These are phyloP conservation scores for Arthrinium puccinioides DNA, from an alignment of 2,329 filamentous ascomycete genomes.

Conservation along the genomic window DNA sequence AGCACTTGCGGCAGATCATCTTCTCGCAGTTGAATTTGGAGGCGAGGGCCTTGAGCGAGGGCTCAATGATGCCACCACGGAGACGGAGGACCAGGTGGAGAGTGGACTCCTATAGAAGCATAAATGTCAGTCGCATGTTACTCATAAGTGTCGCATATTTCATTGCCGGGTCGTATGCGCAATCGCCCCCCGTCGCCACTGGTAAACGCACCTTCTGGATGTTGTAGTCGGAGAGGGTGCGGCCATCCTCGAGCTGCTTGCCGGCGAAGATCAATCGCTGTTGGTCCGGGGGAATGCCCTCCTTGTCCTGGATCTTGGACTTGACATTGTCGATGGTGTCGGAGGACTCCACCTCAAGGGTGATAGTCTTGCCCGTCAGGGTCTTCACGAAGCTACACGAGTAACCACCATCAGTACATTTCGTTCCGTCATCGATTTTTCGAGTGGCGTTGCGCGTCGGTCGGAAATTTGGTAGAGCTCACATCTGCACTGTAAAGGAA, in stretches of 20 bases:
- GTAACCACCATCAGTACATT: constrained; percentile 15
- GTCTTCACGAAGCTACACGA: constrained; percentile 95
- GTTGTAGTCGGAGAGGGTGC: constrained; percentile 96
- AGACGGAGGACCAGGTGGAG: constrained; percentile 98
- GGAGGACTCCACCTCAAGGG: constrained; percentile 96
- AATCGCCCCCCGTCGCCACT: no score
- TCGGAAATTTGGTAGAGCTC: constrained; percentile 20
- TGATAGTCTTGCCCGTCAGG: constrained; percentile 99
- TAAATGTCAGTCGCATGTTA: constrained; percentile 4
- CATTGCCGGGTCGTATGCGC: constrained; percentile 2
- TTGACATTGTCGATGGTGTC: constrained; percentile 99
- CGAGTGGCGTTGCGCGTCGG: constrained; percentile 20
- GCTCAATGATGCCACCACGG: constrained; percentile 98
- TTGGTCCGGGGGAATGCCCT: constrained; percentile 96
- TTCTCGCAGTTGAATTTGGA: constrained; percentile 99
- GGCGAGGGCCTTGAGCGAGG: constrained; percentile 94
- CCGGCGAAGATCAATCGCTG: constrained; percentile 98
- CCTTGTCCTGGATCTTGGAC: constrained; percentile 99
- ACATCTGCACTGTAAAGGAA: constrained; percentile 74
- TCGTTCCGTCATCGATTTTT: constrained; percentile 13
- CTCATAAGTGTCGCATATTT: constrained; percentile 1
- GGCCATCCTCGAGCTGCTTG: constrained; percentile 98
- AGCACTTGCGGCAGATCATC: constrained; percentile 99
- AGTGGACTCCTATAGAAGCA: constrained; percentile 71
- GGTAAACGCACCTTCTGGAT: constrained; percentile 98